Conservation (phyloP, 148 eudicot species). For the Silene conica region DNA sequence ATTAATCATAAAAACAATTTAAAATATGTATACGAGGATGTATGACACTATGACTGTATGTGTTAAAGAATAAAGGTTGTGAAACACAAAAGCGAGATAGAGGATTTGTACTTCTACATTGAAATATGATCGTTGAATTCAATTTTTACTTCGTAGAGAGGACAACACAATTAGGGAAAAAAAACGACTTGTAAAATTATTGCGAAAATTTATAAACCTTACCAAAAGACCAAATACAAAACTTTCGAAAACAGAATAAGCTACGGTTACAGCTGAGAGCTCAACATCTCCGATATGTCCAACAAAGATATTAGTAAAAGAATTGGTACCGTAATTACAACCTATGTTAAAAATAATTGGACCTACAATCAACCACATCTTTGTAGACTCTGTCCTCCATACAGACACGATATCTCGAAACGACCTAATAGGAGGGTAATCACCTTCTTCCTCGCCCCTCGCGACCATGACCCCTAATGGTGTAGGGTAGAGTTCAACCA, state of each 20-base stretch:
- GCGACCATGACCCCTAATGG: constrained; percentile 18
- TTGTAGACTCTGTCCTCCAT: constrained; percentile 44
- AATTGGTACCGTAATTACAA: constrained; percentile 83
- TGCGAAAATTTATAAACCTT: constrained; percentile 20
- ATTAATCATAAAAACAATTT: too few species aligned
- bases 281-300: constrained; percentile 89
- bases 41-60: too few species aligned
- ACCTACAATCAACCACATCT: constrained; percentile 73
- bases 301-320: constrained; percentile 78
- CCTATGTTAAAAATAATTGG: constrained; percentile 85
- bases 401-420: constrained; percentile 39
- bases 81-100: too few species aligned
- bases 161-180: neutral
- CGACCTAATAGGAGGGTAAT: constrained; percentile 40
- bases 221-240: constrained; percentile 92
- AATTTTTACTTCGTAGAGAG: too few species aligned
- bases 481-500: constrained; percentile 38
- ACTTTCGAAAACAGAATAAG: constrained; percentile 73
- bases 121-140: too few species aligned
- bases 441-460: constrained; percentile 36
- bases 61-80: too few species aligned
- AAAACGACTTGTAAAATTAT: neutral
- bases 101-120: too few species aligned
- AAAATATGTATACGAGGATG: too few species aligned
- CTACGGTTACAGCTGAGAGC: constrained; percentile 82